Base-by-base conservation (phyloP, 176 grass and related monocot genomes). In the Aechmea fasciata region DNA sequence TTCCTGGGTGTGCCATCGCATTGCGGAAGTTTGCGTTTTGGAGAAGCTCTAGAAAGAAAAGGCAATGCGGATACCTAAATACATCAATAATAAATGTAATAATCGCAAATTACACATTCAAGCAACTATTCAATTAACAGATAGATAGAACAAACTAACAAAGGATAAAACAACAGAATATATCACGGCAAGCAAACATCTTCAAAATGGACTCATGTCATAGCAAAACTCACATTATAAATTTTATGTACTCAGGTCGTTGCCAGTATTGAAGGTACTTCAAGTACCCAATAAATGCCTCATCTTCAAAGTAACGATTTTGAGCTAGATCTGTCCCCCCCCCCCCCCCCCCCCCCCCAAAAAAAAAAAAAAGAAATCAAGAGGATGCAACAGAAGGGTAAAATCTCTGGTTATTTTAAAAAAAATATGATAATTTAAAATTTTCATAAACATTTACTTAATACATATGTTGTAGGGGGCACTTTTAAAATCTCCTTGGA, bases 41-140 rank as follows among this genome's bases (percentile, higher is more conserved):
- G 9, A 97, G 94, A 77, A 97, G 94, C 69, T 97, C 87, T 71
- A 92, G 94, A 87, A 97, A 97, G 79, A 83, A 93, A 81, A 97
- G 94, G 66, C 94, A 97, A 77, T 97, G 93, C 0, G 93, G 93
- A 83, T 97, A 97, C 84, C 93, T 92, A 66, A 9, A 68, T 41
- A 25, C 14, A 18, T 57, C 11, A 57, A 67, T 3, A 47, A 79
- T 64, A 33, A 79, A 49, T 41, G 68, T n/a, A 50, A 10, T 13
- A 52, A 48, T 53, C 72, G 2, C 69, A 11, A 52, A 13, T 1
- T 47, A 57, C 12, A 71, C 50, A 47, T 14, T 62, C 50, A 2
- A 48, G 1, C 68, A 51, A 69, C 51, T 69, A 48, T 50, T 65
- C 9, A 28, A 69, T 29, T 18, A 61, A 47, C 13, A 50, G 63